phyloP scores from a whole-genome alignment of 2,329 filamentous ascomycete genomes.

The Stagonosporopsis rhizophila region DNA sequence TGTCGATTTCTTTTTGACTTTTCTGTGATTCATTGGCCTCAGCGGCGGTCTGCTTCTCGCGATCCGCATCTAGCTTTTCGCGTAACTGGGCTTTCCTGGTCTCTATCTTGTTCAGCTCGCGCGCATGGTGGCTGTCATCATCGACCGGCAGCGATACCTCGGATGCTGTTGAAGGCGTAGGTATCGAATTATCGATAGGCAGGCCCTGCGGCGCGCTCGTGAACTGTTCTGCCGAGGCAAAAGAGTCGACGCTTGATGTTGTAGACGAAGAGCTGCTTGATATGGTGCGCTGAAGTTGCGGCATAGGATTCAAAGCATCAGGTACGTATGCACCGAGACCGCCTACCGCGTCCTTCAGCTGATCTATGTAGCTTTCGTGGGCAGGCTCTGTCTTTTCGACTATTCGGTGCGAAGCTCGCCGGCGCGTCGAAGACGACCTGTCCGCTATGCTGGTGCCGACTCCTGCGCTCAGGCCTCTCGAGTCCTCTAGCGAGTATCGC shows the following conservation, averaged over 20 bases:
- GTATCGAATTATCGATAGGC: conserved; percentile 32
- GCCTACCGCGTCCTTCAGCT: conserved; percentile 21
- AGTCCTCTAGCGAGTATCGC: conserved; percentile 37
- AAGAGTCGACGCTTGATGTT: conserved; percentile 43
- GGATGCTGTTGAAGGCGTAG: conserved; percentile 37
- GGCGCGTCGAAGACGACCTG: conserved; percentile 27
- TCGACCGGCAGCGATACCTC: conserved; percentile 30
- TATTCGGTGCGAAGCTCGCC: conserved; percentile 30
- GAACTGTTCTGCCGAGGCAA: conserved; percentile 54
- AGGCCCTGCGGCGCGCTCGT: conserved; percentile 44
- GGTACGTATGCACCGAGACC: conserved; percentile 26
- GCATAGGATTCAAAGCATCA: conserved; percentile 31
- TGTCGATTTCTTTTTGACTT: conserved; percentile 62
- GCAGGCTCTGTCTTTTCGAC: conserved; percentile 14
- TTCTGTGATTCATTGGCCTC: conserved; percentile 37
- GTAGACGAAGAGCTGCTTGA: conserved; percentile 38
- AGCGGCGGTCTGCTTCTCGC: conserved; percentile 57
- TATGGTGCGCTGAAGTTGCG: conserved; percentile 27
- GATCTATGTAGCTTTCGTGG: conserved; percentile 23
- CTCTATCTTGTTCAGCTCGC: conserved; percentile 69
- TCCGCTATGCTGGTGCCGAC: conserved; percentile 49
- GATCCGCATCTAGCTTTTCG: conserved; percentile 65
- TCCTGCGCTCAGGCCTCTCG: conserved; percentile 47
- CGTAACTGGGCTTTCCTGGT: conserved; percentile 65
- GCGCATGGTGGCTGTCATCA: conserved; percentile 41